phyloP scores from a whole-genome alignment of 495 filamentous ascomycete species.

The Zalerion maritima region DNA sequence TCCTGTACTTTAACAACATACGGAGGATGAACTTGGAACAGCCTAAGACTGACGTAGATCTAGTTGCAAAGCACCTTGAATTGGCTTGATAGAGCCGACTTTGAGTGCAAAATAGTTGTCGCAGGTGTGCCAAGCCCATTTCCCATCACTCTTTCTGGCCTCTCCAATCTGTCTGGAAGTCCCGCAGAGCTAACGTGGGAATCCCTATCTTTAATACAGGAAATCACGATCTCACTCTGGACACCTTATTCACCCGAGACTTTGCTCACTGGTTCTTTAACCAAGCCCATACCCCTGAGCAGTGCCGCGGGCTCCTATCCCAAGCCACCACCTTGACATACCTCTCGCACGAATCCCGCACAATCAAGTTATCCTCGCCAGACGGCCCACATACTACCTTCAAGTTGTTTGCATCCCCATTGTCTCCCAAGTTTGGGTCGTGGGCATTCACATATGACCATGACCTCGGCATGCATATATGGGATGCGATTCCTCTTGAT shows the following conservation, averaged over 20 bases:
- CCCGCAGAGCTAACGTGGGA: no score
- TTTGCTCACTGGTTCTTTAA: constrained; percentile 45
- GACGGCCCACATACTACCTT: constrained; percentile 51
- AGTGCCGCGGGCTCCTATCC: constrained; percentile 41
- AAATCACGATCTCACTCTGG: constrained; percentile 70
- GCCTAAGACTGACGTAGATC: no score
- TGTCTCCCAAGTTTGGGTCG: constrained; percentile 42
- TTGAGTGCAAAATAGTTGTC: constrained; percentile 71
- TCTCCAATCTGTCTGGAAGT: no score
- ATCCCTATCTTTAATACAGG: constrained; percentile 39
- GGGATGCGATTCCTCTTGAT: constrained; percentile 46
- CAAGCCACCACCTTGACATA: constrained; percentile 44
- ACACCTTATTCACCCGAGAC: constrained; percentile 43
- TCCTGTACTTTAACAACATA: no score
- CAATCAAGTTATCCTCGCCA: constrained; percentile 39
- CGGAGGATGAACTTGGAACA: no score
- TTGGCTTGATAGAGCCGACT: constrained; percentile 67
- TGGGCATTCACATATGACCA: constrained; percentile 63
- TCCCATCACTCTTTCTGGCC: constrained; percentile 45
- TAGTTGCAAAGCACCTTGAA: constrained; percentile 52
- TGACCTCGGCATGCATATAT: constrained; percentile 30
- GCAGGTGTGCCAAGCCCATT: constrained; percentile 40
- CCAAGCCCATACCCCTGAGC: constrained; percentile 37
- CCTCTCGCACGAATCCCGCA: constrained; percentile 46
- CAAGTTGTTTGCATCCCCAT: constrained; percentile 65